phyloP scores from a whole-genome alignment of 2,329 filamentous ascomycete species.

The Verticillium longisporum region DNA sequence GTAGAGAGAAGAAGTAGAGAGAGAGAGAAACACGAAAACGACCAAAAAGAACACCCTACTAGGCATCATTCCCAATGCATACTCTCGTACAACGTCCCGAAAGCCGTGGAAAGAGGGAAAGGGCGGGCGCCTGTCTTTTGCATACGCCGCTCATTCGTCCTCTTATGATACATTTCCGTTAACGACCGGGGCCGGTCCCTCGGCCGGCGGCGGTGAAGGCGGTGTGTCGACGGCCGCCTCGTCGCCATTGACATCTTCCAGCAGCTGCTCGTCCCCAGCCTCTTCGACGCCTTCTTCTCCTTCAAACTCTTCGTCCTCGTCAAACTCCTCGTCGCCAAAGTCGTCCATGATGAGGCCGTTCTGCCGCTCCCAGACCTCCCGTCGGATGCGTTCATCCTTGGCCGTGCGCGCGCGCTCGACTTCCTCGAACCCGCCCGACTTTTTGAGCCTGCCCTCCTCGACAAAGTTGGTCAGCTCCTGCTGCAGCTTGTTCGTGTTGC shows the following conservation, averaged over 20 bases:
- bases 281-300: neutral
- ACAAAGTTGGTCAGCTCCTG: slow-evolving; percentile 83
- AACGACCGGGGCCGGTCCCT: neutral
- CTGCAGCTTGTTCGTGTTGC: slow-evolving; percentile 69
- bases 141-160: neutral
- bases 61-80: neutral
- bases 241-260: neutral
- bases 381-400: slow-evolving; percentile 80
- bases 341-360: slow-evolving; percentile 44
- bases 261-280: neutral
- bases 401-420: slow-evolving; percentile 75
- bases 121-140: too few relatives aligned
- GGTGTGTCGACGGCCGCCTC: neutral
- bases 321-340: neutral
- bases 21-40: neutral
- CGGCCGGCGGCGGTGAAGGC: neutral
- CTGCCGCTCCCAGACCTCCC: slow-evolving; percentile 67
- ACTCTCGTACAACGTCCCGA: neutral
- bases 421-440: slow-evolving; percentile 92
- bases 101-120: neutral
- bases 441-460: slow-evolving; percentile 85
- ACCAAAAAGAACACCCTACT: neutral
- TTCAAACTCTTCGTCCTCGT: neutral
- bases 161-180: neutral
- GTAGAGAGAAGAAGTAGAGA: too few relatives aligned